Percentiles rank a stretch among this genome's conserved stretches.
Conservation (phyloP, 139 green algal species). For the Asterochloris erici region DNA sequence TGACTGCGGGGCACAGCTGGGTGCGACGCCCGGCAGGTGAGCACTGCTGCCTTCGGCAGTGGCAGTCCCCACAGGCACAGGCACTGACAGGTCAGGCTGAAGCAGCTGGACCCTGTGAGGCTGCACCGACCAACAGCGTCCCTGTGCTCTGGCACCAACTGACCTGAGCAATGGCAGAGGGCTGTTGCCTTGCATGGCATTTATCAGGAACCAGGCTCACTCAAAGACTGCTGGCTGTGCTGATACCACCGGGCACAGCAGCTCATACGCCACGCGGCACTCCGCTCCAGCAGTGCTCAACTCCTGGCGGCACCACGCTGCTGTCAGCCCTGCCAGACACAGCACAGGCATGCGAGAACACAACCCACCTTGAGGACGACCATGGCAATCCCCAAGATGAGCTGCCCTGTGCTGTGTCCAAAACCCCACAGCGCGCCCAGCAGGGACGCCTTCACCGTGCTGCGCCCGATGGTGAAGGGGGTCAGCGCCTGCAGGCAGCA, state of each 20-base stretch:
- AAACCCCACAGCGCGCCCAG: conserved; percentile 97
- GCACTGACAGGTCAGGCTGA: no score
- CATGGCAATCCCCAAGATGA: conserved; percentile 93
- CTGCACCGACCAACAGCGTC: no score
- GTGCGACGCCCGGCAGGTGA: no score
- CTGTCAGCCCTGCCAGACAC: not conserved
- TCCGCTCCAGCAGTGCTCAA: not conserved
- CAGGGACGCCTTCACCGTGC: conserved; percentile 58
- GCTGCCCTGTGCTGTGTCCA: conserved; percentile 94
- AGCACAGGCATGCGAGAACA: not conserved
- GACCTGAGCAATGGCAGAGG: no score
- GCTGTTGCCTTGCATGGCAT: no score
- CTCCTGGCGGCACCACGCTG: not conserved
- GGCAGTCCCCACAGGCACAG: no score
- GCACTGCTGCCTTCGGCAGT: no score
- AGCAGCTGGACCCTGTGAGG: no score
- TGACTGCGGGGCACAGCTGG: not conserved
- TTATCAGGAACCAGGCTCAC: no score
- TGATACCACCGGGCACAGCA: no score
- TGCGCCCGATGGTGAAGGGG: conserved; percentile 91
- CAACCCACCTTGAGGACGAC: conserved; percentile 58
- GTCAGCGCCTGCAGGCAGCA: conserved; percentile 72
- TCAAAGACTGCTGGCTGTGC: no score
- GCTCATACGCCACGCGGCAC: not conserved
- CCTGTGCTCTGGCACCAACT: no score